phyloP scores from a whole-genome alignment of 805 yeast genomes.

The Yamadazyma phyllophila region DNA sequence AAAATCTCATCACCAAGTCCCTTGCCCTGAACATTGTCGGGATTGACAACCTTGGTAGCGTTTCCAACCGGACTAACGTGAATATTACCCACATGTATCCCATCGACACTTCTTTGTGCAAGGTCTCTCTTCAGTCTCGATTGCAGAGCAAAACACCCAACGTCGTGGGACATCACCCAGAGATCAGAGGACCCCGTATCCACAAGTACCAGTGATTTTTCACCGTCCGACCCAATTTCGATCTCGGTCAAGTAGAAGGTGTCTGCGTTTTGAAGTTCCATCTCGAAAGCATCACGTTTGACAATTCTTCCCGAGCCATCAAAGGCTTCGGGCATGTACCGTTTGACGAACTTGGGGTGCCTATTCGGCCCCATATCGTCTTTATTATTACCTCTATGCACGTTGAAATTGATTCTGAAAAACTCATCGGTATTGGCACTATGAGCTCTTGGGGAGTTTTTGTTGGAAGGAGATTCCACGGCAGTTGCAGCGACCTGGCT shows the following conservation, averaged over 20 bases:
- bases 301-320: not conserved
- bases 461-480: not conserved
- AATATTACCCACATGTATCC: slow-evolving; percentile 13
- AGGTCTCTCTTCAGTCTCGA: slow-evolving; percentile 2
- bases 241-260: slow-evolving; percentile 30
- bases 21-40: slow-evolving; percentile 2
- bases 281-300: slow-evolving; percentile 13
- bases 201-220: slow-evolving; percentile 29
- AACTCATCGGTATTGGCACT: not conserved
- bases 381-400: slow-evolving; percentile 12
- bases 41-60: not conserved
- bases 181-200: slow-evolving; percentile 45
- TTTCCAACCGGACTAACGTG: not conserved
- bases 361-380: slow-evolving; percentile 10
- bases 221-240: slow-evolving; percentile 29
- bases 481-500: not conserved
- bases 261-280: slow-evolving; percentile 20
- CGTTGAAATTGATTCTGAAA: slow-evolving; percentile 12
- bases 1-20: slow-evolving; percentile 4
- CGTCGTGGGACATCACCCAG: slow-evolving; percentile 38
- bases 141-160: slow-evolving; percentile 17
- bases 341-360: slow-evolving; percentile 5
- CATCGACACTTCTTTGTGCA: not conserved
- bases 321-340: not conserved
- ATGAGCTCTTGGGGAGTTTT: not conserved